These are phyloP conservation scores for Castanea sativa DNA, from an alignment of 306 rosid genomes.

Conservation along the genomic window DNA sequence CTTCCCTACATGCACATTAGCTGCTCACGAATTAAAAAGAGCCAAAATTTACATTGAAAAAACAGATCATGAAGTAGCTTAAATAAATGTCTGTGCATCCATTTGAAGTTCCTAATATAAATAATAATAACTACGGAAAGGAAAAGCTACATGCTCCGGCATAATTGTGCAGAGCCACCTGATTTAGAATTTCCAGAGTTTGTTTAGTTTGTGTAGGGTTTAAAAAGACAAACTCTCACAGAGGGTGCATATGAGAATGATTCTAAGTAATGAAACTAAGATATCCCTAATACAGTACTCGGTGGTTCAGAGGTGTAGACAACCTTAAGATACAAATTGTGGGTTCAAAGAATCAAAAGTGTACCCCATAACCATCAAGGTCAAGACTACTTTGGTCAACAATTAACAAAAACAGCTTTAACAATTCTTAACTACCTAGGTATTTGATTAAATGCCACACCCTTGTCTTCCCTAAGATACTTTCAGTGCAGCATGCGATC, in stretches of 20 bases:
- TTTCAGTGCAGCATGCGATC: not conserved
- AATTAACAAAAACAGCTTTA: not conserved
- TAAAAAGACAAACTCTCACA: no score
- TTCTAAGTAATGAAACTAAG: no score
- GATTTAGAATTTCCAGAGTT: no score
- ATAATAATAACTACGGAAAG: not conserved
- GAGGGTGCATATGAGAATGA: no score
- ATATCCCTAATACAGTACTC: no score
- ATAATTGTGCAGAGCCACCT: no score
- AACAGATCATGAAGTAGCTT: not conserved
- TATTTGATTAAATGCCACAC: not conserved
- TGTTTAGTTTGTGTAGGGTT: no score
- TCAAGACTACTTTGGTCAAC: not conserved
- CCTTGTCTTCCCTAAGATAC: not conserved
- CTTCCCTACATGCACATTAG: slow-evolving; percentile 47
- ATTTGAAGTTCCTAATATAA: not conserved
- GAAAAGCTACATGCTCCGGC: not conserved
- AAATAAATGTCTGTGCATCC: not conserved
- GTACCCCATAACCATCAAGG: not conserved
- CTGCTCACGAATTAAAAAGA: slow-evolving; percentile 12
- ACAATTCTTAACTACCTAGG: not conserved
- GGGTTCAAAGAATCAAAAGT: not conserved
- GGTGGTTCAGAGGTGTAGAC: no score
- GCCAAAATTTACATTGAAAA: not conserved
- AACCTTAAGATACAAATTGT: not conserved